Evolutionary conservation across 2,329 filamentous ascomycete genomes (phyloP), one percentile per base, ranked within the genome.

Genomic region (Paecilomyces dactylethromorphus): DNA sequence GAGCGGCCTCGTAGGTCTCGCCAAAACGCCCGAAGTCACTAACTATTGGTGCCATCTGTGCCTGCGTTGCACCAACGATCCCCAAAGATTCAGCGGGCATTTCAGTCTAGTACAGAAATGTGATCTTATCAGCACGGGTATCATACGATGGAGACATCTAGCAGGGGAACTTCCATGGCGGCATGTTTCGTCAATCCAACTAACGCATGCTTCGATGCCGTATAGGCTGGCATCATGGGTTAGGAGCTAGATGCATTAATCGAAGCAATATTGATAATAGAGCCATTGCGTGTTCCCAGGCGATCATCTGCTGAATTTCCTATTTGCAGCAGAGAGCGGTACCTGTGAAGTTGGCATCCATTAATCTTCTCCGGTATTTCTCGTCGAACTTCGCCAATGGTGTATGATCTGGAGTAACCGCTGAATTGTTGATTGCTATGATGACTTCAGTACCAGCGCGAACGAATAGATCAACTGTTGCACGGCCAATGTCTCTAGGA

Each of bases 391-490:
- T 10, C 5, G 11, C 3, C 8, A 33, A 13, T 3, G 32, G 12
- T 3, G 32, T 33, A 10, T 10, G 32, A 10, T 33, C 7, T 33
- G 32, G 32, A 33, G 32, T 33, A 33, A 33, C 11, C 11, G 32
- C 32, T 10, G 31, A 6, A 11, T 58, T 33, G 11, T 93, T 90
- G 60, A 93, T 88, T 18, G 88, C 86, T 35, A 94, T 80, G 15
- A 93, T 79, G 0, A 94, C 89, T 69, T 86, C 89, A 26, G 90
- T 89, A 24, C 90, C 90, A 72, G 93, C 90, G 57, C 88, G 90
- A 2, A 88, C 88, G 66, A 93, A 92, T 5, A 92, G 58, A 6
- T 63, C 60, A 1, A 67, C 68, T 0, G 65, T 70, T 3, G 68
- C 66, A 59, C 66, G 68, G 12, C 71, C 71, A 58, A 74, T 74